Evolutionary conservation across 2,329 filamentous ascomycete species (phyloP), one percentile per base, ranked within the genome.

Genomic region (Sporothrix dimorphospora): DNA sequence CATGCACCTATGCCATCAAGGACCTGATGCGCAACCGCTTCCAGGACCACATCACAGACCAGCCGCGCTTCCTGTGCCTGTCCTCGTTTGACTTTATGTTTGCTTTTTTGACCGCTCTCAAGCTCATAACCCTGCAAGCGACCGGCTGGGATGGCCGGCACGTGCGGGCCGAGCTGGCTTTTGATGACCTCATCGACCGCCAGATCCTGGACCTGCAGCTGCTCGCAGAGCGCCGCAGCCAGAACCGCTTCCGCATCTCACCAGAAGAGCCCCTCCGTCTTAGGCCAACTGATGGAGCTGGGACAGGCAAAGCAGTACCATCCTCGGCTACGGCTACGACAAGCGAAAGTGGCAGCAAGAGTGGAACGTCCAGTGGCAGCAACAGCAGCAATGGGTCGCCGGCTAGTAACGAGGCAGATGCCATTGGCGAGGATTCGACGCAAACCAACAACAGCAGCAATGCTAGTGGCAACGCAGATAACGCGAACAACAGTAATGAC

Each of bases 11-110:
- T 4, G 79, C 83, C 2, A 80, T 83, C 16, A 80, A 80, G 63
- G 76, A 78, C 3, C 85, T 84, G 73, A 81, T 86, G 73, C 75
- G 69, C n/a, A 76, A 76, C 57, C 76, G 78, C 2, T 79, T 79
- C 69, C 57, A 71, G 1, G 47, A 73, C 9, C 67, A 73, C 3
- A 27, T 73, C 14, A 24, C 21, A 1, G 79, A 81, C 19, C 76
- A 77, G 40, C 84, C 83, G 24, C 80, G 79, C 16, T 84, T 83
- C 71, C 78, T 83, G 16, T 82, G 81, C 75, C 79, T 86, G 70
- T 80, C 81, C 16, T 81, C 82, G 9, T 85, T 83, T 27, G 85
- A 87, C 76, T 81, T 84, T 61, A 80, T 84, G 67, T 86, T 83
- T 74, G 80, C 81, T 40, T 81, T 86, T 74, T 80, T 87, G 74